Evolutionary conservation across 768 basidiomycete genomes (phyloP), one percentile per base, ranked within the genome.

Genomic region (Fomitopsis serialis): DNA sequence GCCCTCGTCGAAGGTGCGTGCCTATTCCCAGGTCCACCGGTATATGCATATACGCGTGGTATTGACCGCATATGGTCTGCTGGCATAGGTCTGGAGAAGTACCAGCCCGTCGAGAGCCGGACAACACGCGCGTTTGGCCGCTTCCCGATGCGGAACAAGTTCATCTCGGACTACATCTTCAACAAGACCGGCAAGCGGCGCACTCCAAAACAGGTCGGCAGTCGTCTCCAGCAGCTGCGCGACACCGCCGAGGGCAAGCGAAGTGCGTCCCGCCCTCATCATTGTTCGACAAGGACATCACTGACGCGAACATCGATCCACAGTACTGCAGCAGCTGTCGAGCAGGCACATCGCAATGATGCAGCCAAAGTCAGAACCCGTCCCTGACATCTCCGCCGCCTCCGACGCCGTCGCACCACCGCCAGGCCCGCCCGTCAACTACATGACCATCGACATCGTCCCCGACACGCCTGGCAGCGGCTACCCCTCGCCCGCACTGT

Each of bases 171-270:
- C 60, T 85, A 86, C 68, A 89, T 90, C 63, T 82, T 74, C 65
- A 74, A 75, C 34, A 76, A 77, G 54, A 90, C 89, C 1, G 85
- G 88, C 32, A 84, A 84, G 66, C 74, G 77, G 54, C 77, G 88
- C 55, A 84, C 85, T 2, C 80, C 88, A 19, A 89, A 89, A 64
- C 88, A 89, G 66, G 87, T 89, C 48, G 88, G 88, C 57, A 88
- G 85, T 61, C 85, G 89, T 50, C 72, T 91, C 22, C 88, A 91
- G 64, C 87, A 89, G 63, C 78, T 90, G 50, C 74, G 87, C 61
- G 87, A 91, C 64, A 85, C 86, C 2, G 78, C 84, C 59, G 82
- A 85, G 53, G 86, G 85, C 45, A 85, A 85, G 66, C 75, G 80
- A 66, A 72, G 88, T 90, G 68, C 69, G 85, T 78, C 29, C 50